Base-by-base conservation (phyloP, 768 basidiomycete species). In the Suillus cothurnatus region DNA sequence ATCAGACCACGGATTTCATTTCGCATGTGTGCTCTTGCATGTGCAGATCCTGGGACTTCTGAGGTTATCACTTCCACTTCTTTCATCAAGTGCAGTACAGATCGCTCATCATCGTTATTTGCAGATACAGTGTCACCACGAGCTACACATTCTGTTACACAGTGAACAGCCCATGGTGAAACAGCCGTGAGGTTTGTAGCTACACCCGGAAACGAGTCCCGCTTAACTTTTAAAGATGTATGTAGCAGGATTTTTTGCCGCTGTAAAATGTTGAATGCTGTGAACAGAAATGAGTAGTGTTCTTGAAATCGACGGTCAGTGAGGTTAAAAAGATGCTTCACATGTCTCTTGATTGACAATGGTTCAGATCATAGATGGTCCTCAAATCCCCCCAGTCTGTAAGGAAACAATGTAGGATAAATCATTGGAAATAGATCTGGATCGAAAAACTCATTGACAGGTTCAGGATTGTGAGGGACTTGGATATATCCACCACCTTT, bases 251-350 rank as follows among this genome's bases (percentile, higher is more conserved):
- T 60, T 14, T 58, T 45, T 0, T 78, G 66, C 4, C 76, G 55
- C 66, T 83, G 82, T 0, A 82, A 23, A 9, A 84, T 77, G 67
- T 81, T 83, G 53, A 82, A 80, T 1, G 68, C 78, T 6, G 74
- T 72, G 65, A 83, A 83, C 0, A 79, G n/a, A 66, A 83, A 84
- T 1, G 78, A 80, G 11, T 47, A 47, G 5, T 47, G 45, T 47
- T 47, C n/a, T 6, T 47, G 21, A 47, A 47, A 47, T 11, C n/a
- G n/a, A 47, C 45, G n/a, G 5, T 47, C 45, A 11, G 45, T 15
- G 0, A 47, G n/a, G 1, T 47, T 47, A 3, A 23, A 47, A 11
- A 47, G 11, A 9, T 47, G 45, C 9, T 47, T 47, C 3, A 47
- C 21, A 12, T 47, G 45, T 4, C 21, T 43, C 21, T 43, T 43